Conservation (phyloP, 1,139 yeast species). For the Protomyces inundatus region DNA sequence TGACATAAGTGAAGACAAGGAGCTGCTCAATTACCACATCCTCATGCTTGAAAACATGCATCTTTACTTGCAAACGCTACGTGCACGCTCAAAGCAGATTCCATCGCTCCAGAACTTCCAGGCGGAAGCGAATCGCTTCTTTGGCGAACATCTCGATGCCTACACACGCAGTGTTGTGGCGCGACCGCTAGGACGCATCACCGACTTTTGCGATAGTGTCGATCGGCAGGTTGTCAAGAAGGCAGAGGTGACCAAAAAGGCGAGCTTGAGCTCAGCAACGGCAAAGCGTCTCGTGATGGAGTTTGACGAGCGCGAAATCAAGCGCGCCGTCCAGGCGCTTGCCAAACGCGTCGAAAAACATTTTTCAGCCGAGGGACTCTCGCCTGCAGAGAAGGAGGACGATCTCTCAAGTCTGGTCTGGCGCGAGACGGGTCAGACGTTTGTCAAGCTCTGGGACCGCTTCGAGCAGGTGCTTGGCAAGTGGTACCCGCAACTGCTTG, state of each 20-base stretch:
- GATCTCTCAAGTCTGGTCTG: background rate
- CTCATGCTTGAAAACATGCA: conserved; percentile 61
- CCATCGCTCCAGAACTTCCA: conserved; percentile 37
- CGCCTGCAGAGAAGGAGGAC: background rate
- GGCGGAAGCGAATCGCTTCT: conserved; percentile 40
- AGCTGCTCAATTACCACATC: conserved; percentile 53
- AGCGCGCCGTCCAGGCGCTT: conserved; percentile 52
- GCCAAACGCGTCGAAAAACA: conserved; percentile 57
- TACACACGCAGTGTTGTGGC: conserved; percentile 53
- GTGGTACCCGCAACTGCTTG: background rate
- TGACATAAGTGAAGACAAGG: conserved; percentile 51
- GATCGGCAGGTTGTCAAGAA: conserved; percentile 43
- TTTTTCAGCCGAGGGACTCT: conserved; percentile 44
- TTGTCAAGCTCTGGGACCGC: background rate
- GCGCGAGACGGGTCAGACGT: background rate
- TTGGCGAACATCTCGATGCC: conserved; percentile 46
- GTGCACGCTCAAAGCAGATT: conserved; percentile 35
- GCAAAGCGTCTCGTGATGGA: conserved; percentile 54
- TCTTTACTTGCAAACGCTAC: conserved; percentile 51
- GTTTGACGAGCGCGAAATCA: conserved; percentile 57
- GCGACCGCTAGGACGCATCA: conserved; percentile 59
- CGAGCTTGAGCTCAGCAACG: conserved; percentile 57
- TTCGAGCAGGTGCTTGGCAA: background rate
- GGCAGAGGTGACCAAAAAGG: conserved; percentile 54
- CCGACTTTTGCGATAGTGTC: conserved; percentile 61